Evolutionary conservation across 2,329 filamentous ascomycete species (phyloP), one percentile per base, ranked within the genome.

Genomic region (Diplodia seriata): DNA sequence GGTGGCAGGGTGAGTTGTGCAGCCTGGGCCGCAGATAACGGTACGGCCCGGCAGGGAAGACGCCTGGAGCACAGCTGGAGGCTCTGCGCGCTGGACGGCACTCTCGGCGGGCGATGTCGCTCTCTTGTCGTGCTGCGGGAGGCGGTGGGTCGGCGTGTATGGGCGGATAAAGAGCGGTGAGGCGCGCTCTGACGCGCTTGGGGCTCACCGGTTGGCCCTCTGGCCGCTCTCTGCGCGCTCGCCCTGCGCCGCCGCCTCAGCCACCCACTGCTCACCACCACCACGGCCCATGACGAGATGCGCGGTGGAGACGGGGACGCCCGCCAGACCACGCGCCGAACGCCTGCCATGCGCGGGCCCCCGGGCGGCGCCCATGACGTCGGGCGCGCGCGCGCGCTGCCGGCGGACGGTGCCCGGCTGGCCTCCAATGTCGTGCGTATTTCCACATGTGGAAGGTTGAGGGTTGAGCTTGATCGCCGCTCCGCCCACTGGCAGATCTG

Each of bases 391-490:
- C 20, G n/a, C n/a, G n/a, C n/a, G 11, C 40, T 18, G 18, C 18
- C 18, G 29, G 23, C 57, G 5, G 12, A 18, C 18, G 43, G 55
- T 47, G 36, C 57, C 43, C 36, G 6, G 43, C 57, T 23, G 18
- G 15, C 18, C n/a, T 18, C 12, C 40, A 18, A 62, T 62, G 57
- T 62, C 57, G 57, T 62, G 40, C 59, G 43, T 51, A 47, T 63
- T 51, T n/a, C 59, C 59, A 47, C 5, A 50, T 63, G 29, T 43
- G 59, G 59, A 50, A 63, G 59, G 26, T 63, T 63, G 57, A 61
- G 40, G 57, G 57, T 50, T 61, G 59, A 63, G 59, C 59, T 47
- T 63, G 59, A 63, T 63, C 59, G 59, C 59, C 59, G 59, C 57
- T 59, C 56, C 57, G 57, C 57, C 26, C 57, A 23, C 57, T 50